A percentile compares a stretch with the other conserved stretches of the same genome.
These are phyloP conservation scores for Conidiobolus incongruus DNA, from an alignment of 371 early-diverging fungal genomes.

Conservation along the genomic window DNA sequence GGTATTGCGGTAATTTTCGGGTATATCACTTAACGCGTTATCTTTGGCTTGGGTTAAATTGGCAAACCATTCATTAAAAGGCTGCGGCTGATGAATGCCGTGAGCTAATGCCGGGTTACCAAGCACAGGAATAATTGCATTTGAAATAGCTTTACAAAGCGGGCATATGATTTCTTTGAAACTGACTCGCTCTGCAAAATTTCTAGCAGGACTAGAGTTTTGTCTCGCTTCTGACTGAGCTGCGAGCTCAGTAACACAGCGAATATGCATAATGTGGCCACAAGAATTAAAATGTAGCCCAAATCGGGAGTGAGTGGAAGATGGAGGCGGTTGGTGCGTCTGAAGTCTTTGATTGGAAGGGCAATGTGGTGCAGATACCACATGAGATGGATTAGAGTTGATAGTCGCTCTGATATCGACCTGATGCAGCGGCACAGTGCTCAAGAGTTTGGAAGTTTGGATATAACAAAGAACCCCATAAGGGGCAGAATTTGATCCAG, in stretches of 20 bases:
- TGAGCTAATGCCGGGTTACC: slow-evolving; percentile 23
- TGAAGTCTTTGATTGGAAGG: slow-evolving; percentile 2
- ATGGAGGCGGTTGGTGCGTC: slow-evolving; percentile 15
- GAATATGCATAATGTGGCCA: slow-evolving; percentile 86
- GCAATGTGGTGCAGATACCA: not conserved
- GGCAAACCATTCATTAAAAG: not conserved
- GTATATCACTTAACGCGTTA: not conserved
- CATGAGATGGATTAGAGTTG: not conserved
- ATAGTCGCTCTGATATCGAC: slow-evolving; percentile 21
- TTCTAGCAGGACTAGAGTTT: slow-evolving; percentile 47
- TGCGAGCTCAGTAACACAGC: slow-evolving; percentile 72
- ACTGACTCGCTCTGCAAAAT: slow-evolving; percentile 63
- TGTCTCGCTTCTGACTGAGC: slow-evolving; percentile 57
- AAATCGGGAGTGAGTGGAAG: slow-evolving; percentile 23
- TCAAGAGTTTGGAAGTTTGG: slow-evolving; percentile 52
- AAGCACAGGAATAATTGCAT: slow-evolving; percentile 40
- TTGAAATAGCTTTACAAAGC: slow-evolving; percentile 85
- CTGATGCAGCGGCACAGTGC: slow-evolving; percentile 32
- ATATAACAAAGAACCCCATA: slow-evolving; percentile 71
- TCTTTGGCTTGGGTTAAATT: not conserved
- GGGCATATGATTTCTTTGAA: slow-evolving; percentile 81
- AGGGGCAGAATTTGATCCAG: slow-evolving; percentile 35
- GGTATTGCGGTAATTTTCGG: not conserved
- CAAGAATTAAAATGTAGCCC: slow-evolving; percentile 70
- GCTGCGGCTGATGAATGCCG: slow-evolving; percentile 6